Conservation (phyloP, 139 green algal genomes). For the Astrephomene gubernaculifera region DNA sequence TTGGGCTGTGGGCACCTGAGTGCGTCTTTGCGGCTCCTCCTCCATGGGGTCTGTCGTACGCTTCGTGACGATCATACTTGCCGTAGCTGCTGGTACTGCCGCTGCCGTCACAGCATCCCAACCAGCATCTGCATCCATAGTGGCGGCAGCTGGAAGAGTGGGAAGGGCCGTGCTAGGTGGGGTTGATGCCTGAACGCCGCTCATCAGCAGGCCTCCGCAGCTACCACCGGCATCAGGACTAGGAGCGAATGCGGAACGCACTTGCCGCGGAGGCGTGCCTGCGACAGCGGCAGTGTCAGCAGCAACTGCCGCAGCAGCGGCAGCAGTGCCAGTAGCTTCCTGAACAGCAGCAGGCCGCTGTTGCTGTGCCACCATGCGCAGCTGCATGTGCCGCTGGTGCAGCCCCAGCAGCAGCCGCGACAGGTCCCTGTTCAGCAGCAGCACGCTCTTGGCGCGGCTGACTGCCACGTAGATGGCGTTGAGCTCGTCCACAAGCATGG, state of each 20-base stretch:
- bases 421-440: constrained; percentile 38
- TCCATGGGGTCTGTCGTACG: no score
- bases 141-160: no score
- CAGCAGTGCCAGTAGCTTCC: background rate
- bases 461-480: constrained; percentile 39
- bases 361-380: background rate
- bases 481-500: background rate
- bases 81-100: no score
- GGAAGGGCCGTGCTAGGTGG: no score
- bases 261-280: background rate
- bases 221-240: no score
- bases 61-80: background rate
- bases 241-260: background rate
- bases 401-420: background rate
- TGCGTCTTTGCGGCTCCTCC: no score
- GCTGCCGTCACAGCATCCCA: no score
- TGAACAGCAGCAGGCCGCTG: constrained; percentile 20
- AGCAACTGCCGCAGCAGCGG: background rate
- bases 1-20: no score
- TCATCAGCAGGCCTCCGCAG: no score
- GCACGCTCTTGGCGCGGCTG: constrained; percentile 12
- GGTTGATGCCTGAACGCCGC: no score
- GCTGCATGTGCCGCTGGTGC: background rate
- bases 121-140: no score
- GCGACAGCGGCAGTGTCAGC: background rate